Conservation (phyloP, 768 basidiomycete genomes). For the Cystobasidium ongulense region DNA sequence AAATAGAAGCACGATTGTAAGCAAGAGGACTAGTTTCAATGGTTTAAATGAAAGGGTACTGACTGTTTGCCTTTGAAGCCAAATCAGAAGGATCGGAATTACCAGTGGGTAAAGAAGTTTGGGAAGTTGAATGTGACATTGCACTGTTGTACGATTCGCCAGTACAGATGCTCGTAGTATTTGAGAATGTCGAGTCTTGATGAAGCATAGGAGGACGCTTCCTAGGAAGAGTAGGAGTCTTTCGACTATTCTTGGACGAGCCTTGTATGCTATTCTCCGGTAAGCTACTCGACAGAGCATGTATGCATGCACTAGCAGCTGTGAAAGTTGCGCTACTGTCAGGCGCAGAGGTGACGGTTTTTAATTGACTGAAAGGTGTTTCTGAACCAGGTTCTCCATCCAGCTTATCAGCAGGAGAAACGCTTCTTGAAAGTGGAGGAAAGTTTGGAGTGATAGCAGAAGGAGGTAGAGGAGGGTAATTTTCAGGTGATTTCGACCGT, state of each 20-base stretch:
- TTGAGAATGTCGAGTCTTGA: not conserved
- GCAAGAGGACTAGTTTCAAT: not conserved
- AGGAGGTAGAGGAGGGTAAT: not conserved
- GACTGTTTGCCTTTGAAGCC: not conserved
- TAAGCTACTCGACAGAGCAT: not conserved
- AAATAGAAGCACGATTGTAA: not conserved
- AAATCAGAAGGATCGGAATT: constrained; percentile 4
- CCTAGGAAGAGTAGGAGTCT: not conserved
- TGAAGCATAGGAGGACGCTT: constrained; percentile 1
- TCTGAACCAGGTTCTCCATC: not conserved
- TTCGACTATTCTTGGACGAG: not conserved
- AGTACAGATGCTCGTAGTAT: not conserved
- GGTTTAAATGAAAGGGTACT: not conserved
- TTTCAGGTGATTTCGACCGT: constrained; percentile 1
- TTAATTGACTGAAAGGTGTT: not conserved
- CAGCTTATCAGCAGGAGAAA: not conserved
- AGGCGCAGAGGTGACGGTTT: not conserved
- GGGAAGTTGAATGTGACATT: not conserved
- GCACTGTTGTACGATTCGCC: not conserved
- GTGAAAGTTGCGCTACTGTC: not conserved
- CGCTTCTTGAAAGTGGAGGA: not conserved
- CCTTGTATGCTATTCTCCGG: not conserved
- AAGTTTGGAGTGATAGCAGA: not conserved
- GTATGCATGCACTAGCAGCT: not conserved
- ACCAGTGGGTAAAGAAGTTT: not conserved